Conservation (phyloP, 1,284 basidiomycete genomes). For the Cerioporus squamosus region DNA sequence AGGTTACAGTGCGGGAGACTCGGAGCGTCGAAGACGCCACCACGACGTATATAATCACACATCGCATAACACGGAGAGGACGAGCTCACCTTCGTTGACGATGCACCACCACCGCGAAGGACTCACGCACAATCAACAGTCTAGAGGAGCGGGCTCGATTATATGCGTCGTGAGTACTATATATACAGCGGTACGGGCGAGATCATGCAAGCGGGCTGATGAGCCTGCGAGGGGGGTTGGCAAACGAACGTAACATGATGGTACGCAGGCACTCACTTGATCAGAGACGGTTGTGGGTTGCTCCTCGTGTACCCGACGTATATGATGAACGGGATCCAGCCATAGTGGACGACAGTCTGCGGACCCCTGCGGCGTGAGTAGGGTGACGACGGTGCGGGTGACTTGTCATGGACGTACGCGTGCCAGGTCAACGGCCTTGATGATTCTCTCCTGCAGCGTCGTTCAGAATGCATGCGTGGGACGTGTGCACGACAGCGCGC, state of each 20-base stretch:
- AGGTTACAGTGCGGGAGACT: slow-evolving; percentile 50
- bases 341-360: slow-evolving; percentile 87
- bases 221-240: slow-evolving; percentile 57
- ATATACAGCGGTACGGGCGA: slow-evolving; percentile 27
- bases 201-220: slow-evolving; percentile 86
- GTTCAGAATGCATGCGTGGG: not conserved
- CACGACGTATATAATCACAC: slow-evolving; percentile 74
- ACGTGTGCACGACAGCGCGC: slow-evolving; percentile 18
- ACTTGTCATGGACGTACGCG: slow-evolving; percentile 57
- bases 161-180: slow-evolving; percentile 23
- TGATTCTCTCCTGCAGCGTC: slow-evolving; percentile 71
- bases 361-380: not conserved
- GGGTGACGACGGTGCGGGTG: not conserved
- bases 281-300: slow-evolving; percentile 90
- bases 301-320: slow-evolving; percentile 90
- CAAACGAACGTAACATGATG: not conserved
- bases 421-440: slow-evolving; percentile 77
- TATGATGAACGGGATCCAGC: slow-evolving; percentile 94
- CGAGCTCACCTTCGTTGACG: slow-evolving; percentile 36
- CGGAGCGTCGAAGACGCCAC: slow-evolving; percentile 47
- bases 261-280: slow-evolving; percentile 68
- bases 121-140: not conserved
- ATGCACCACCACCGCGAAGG: not conserved
- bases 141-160: slow-evolving; percentile 24
- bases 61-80: slow-evolving; percentile 15